A percentile compares a stretch with the other conserved stretches of the same genome.
Conservation (phyloP, 1,139 yeast genomes). For the Debaryomyces udenii region DNA sequence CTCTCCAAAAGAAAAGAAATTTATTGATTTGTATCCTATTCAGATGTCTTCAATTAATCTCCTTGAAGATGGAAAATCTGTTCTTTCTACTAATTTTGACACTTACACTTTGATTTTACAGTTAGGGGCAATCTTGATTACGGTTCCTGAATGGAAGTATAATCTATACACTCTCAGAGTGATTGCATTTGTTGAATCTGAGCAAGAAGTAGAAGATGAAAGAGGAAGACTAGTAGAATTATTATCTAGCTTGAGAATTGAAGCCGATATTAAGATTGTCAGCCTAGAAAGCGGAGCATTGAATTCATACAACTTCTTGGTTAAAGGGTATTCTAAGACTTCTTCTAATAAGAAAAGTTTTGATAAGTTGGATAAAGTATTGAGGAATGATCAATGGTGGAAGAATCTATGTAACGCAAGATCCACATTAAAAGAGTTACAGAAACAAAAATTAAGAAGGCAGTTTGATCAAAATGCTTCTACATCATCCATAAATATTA, state of each 20-base stretch:
- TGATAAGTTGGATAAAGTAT: constrained; percentile 34
- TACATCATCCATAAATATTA: background rate
- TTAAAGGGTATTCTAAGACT: constrained; percentile 58
- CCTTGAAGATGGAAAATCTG: constrained; percentile 66
- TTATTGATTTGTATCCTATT: constrained; percentile 89
- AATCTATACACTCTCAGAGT: constrained; percentile 70
- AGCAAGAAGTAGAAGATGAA: constrained; percentile 73
- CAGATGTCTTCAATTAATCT: constrained; percentile 88
- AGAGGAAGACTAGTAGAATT: constrained; percentile 58
- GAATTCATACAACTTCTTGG: constrained; percentile 70
- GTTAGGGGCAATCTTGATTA: constrained; percentile 85
- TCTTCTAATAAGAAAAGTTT: constrained; percentile 29
- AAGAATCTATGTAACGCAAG: constrained; percentile 61
- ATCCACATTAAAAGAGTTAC: constrained; percentile 43
- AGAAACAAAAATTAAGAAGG: constrained; percentile 24
- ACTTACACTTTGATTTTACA: constrained; percentile 92
- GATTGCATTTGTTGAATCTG: constrained; percentile 84
- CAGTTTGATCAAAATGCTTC: constrained; percentile 1
- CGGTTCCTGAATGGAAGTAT: constrained; percentile 90
- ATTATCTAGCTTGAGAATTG: constrained; percentile 76
- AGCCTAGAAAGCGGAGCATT: constrained; percentile 66
- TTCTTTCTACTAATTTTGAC: constrained; percentile 86
- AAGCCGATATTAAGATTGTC: constrained; percentile 72
- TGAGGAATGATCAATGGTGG: constrained; percentile 63
- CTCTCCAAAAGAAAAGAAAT: constrained; percentile 34